These are phyloP conservation scores for Rutstroemia sp. DNA, from an alignment of 2,329 filamentous ascomycete genomes.

Conservation along the genomic window DNA sequence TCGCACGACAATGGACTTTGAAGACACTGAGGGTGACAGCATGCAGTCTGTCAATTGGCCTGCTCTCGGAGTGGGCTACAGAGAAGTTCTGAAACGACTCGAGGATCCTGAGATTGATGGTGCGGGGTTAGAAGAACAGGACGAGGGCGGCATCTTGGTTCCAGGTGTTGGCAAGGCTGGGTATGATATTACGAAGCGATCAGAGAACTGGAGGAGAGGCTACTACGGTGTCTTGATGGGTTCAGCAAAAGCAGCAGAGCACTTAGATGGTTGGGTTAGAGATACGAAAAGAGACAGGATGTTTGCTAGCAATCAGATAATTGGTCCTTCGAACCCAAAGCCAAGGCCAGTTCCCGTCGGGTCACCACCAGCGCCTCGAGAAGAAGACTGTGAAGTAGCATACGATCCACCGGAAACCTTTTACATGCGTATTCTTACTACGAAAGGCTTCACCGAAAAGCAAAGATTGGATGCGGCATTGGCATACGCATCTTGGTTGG, in stretches of 20 bases:
- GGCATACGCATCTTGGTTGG: conserved; percentile 77
- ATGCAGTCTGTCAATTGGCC: conserved; percentile 51
- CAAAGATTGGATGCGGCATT: conserved; percentile 78
- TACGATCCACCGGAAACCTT: conserved; percentile 66
- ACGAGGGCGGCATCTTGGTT: conserved; percentile 45
- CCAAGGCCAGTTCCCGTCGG: conserved; percentile 66
- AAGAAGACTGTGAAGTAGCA: conserved; percentile 66
- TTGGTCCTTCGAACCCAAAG: conserved; percentile 76
- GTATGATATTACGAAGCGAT: conserved; percentile 44
- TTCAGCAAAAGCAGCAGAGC: conserved; percentile 67
- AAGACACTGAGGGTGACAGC: conserved; percentile 14
- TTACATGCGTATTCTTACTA: conserved; percentile 77
- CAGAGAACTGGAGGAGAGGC: conserved; percentile 75
- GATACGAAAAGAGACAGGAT: conserved; percentile 59
- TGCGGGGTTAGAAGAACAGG: conserved; percentile 46
- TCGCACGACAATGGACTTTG: conserved; percentile 41
- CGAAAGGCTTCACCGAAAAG: conserved; percentile 67
- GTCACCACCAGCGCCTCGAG: conserved; percentile 54
- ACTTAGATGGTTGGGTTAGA: conserved; percentile 70
- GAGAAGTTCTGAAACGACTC: conserved; percentile 54
- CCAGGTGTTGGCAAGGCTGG: conserved; percentile 44
- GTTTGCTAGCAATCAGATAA: conserved; percentile 66
- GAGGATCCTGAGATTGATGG: conserved; percentile 67
- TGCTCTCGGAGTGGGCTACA: conserved; percentile 52
- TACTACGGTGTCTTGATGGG: conserved; percentile 81